Evolutionary conservation across 345 rosid species (phyloP), one percentile per base, ranked within the genome.

Genomic region (Eutrema heterophyllum): DNA sequence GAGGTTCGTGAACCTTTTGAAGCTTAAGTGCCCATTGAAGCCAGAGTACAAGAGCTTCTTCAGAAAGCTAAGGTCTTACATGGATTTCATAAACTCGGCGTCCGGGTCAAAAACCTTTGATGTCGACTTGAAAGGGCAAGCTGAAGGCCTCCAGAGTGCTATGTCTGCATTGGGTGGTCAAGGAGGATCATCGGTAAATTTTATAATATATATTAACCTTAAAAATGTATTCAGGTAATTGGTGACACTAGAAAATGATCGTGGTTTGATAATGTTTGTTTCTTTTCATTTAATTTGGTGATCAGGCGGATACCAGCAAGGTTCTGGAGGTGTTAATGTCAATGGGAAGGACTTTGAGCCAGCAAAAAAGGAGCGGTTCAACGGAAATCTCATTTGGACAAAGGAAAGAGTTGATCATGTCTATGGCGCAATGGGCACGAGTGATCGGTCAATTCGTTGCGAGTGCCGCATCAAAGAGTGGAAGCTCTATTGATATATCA

Each of bases 41-140:
- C 54, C 79, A 5, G 68, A 4, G 30, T 75, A 39, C 55, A 67
- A 11, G 29, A 67, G 10, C 21, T 59, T 75, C 58, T 75, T 75
- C 1, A 38, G 44, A 11, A 67, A 32, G 27, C 38, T 75, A 32
- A 67, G 3, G 46, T 14, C 51, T 7, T 75, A 41, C 55, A 45
- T 67, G 55, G 15, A 4, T 33, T 24, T 36, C 16, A 24, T 75
- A 49, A 68, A 35, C 46, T 41, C 63, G 2, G 62, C 54, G 0
- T 52, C 78, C 1, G 70, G 54, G 9, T 52, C 70, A 2, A 26
- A 0, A 7, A 64, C 44, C 55, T 49, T 12, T 52, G 13, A 57
- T 30, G 1, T 2, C 10, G 52, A 48, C 5, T 44, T 74, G 44
- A 66, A 74, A 74, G 44, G 44, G 7, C 39, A 51, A 67, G 72